Evolutionary conservation across 306 rosid species (phyloP).

Genomic region (Elaeagnus macrophylla): DNA sequence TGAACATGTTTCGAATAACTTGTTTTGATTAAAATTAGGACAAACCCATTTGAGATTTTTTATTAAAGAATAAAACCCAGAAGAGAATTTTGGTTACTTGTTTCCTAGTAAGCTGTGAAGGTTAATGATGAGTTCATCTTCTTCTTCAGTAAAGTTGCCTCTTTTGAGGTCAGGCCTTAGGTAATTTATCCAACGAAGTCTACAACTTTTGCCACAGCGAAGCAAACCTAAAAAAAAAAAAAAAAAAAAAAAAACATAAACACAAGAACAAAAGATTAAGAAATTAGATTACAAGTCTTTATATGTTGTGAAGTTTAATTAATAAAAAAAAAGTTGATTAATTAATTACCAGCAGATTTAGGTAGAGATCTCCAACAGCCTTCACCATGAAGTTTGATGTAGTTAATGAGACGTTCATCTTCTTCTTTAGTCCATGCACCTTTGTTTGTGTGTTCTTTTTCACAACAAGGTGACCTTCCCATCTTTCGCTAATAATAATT

Average conservation of each 20-base stretch:
- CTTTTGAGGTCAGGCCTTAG: slow-evolving; percentile 66
- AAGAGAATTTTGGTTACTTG: slow-evolving; percentile 31
- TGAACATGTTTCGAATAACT: too few relatives aligned
- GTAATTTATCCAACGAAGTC: slow-evolving; percentile 69
- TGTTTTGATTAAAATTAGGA: too few relatives aligned
- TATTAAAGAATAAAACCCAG: too few relatives aligned
- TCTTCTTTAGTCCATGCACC: slow-evolving; percentile 80
- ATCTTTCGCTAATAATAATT: background rate
- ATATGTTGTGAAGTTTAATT: background rate
- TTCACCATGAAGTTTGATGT: slow-evolving; percentile 55
- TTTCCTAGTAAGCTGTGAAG: slow-evolving; percentile 73
- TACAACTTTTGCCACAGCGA: slow-evolving; percentile 72
- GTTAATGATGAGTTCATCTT: slow-evolving; percentile 64
- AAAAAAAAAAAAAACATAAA: background rate
- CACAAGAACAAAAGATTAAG: background rate
- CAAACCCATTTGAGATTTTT: too few relatives aligned
- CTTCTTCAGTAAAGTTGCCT: slow-evolving; percentile 63
- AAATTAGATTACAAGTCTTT: background rate
- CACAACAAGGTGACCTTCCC: slow-evolving; percentile 62
- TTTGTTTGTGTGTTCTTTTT: slow-evolving; percentile 62
- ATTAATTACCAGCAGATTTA: slow-evolving; percentile 53
- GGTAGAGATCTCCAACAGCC: slow-evolving; percentile 80
- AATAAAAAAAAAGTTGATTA: background rate
- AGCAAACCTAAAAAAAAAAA: slow-evolving; percentile 39
- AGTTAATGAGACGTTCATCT: slow-evolving; percentile 56